phyloP scores from a whole-genome alignment of 192 early-diverging fungal species.

The Podila horticola region DNA sequence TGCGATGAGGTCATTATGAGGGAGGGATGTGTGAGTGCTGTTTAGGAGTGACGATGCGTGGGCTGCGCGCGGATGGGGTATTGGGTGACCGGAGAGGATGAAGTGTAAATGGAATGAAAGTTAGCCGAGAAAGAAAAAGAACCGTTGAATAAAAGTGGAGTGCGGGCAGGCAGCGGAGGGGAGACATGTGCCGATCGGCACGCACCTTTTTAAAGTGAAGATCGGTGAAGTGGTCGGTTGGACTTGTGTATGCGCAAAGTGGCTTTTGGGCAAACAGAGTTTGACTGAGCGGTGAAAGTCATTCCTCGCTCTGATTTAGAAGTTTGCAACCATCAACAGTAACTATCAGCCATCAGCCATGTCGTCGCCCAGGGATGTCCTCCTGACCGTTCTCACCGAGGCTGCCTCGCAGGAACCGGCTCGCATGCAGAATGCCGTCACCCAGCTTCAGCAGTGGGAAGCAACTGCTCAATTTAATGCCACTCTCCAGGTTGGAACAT shows the following conservation, averaged over 20 bases:
- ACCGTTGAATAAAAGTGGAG: neutral
- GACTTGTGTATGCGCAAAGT: too few species aligned
- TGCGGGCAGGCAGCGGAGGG: neutral
- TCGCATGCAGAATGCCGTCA: slow-evolving; percentile 71
- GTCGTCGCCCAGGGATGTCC: slow-evolving; percentile 55
- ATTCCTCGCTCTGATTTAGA: neutral
- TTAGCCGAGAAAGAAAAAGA: neutral
- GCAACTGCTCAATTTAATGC: slow-evolving; percentile 76
- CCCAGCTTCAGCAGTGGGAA: slow-evolving; percentile 78
- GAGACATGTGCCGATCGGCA: slow-evolving; percentile 4
- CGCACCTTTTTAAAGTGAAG: neutral
- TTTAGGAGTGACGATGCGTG: neutral
- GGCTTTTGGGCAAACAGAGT: too few species aligned
- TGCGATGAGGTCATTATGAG: neutral
- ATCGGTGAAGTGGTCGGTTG: too few species aligned
- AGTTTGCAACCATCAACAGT: neutral
- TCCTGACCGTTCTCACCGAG: slow-evolving; percentile 63
- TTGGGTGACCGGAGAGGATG: neutral
- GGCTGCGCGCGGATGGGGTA: neutral
- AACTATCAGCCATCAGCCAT: neutral
- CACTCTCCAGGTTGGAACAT: slow-evolving; percentile 67
- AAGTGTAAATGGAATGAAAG: neutral
- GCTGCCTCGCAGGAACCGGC: slow-evolving; percentile 75
- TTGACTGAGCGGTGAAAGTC: too few species aligned
- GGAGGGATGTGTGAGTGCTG: neutral